Base-by-base conservation (phyloP, 1,139 yeast species). In the Saccharomyces hybrid region DNA sequence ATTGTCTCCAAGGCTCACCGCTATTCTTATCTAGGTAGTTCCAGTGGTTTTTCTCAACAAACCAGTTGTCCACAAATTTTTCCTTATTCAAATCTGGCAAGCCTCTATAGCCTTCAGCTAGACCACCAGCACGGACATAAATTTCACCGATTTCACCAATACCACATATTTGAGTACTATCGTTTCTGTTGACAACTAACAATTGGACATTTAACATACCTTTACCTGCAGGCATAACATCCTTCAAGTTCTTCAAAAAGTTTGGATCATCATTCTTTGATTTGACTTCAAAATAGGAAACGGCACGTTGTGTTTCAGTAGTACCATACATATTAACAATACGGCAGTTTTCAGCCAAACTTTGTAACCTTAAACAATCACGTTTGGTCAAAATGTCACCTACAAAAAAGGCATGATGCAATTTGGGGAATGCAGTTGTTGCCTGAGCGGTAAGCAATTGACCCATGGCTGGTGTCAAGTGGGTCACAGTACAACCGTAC, bases 281-380 rank as follows among this genome's bases (percentile, higher is more conserved):
- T 53, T 88, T 83, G 59, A 95, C 91, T 69, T 89, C 95, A 71
- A 83, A 95, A 73, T 81, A 95, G 0, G 98, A 90, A 20, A 95
- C 99, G 1, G 99, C 90, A 69, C 99, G 82, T 75, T 95, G 99
- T 14, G 99, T 95, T 73, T 95, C 99, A 9, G 99, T 95, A 44
- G 99, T 95, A 67, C 99, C 99, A 70, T 95, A 95, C 99, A 95
- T 95, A 73, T 95, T 95, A 60, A 95, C 96, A 68, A 95, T 91
- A 67, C 74, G 76, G 52, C 89, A 96, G 67, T 93, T 91, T 67
- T 85, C 84, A 6, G 98, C 99, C 64, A 95, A 78, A 2, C 93
- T 82, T 71, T 95, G 99, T 64, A 95, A 78, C 67, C 97, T 82
- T 63, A 88, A 75, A 72, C 99, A 93, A 72, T 95, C 99, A 73